Conservation (phyloP, 345 rosid genomes). For the Bretschneidera sinensis region DNA sequence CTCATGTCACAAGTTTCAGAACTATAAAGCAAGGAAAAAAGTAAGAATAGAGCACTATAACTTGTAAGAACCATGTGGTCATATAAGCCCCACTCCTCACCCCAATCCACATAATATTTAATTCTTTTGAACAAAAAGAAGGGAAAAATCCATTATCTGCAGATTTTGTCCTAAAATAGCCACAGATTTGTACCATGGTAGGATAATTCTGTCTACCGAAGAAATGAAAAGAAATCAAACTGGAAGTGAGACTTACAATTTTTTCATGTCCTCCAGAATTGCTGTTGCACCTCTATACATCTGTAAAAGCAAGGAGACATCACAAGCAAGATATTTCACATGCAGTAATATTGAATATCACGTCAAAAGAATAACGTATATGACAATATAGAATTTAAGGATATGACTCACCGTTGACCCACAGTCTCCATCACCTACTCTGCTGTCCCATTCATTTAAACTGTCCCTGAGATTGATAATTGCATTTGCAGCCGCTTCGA, state of each 20-base stretch:
- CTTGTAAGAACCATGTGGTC: too few species aligned
- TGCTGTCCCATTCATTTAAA: slow-evolving; percentile 94
- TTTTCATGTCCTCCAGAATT: slow-evolving; percentile 82
- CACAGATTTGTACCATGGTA: background rate
- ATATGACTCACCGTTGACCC: slow-evolving; percentile 82
- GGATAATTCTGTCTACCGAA: background rate
- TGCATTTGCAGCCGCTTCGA: slow-evolving; percentile 79
- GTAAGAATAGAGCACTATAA: too few species aligned
- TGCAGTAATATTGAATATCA: background rate
- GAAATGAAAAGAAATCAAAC: slow-evolving; percentile 10
- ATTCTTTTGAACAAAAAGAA: too few species aligned
- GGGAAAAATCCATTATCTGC: background rate
- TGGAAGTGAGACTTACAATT: slow-evolving; percentile 43
- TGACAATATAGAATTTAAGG: background rate
- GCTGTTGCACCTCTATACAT: slow-evolving; percentile 83
- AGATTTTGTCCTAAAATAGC: slow-evolving; percentile 1
- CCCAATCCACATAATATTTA: too few species aligned
- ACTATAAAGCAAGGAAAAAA: too few species aligned
- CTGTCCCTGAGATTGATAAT: slow-evolving; percentile 53
- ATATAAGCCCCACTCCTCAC: too few species aligned
- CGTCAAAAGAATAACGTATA: slow-evolving; percentile 3
- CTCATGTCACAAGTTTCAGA: too few species aligned
- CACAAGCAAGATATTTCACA: slow-evolving; percentile 14
- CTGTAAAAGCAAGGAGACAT: slow-evolving; percentile 35
- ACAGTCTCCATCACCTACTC: slow-evolving; percentile 97